Conservation (phyloP, 176 grass and related monocot species). For the Miscanthus lutarioriparius region DNA sequence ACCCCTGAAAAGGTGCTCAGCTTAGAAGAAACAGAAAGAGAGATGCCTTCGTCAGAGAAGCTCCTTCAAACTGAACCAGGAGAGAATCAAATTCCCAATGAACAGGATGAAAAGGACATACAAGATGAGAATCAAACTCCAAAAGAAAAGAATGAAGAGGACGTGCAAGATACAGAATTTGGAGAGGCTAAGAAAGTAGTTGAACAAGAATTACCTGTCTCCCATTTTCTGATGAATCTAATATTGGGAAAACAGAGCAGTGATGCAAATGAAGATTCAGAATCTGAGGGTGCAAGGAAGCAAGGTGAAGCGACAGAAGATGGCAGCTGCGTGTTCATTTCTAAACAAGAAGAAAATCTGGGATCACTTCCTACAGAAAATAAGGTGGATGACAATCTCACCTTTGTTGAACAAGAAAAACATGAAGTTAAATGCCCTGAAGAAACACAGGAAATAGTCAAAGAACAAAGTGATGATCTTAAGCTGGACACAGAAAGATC, state of each 20-base stretch:
- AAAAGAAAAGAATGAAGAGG: slow-evolving; percentile 30
- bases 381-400: slow-evolving; percentile 28
- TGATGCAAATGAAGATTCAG: slow-evolving; percentile 26
- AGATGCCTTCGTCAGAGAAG: slow-evolving; percentile 33
- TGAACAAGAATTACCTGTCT: slow-evolving; percentile 62
- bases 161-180: slow-evolving; percentile 18
- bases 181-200: slow-evolving; percentile 38
- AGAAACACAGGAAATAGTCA: slow-evolving; percentile 31
- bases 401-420: slow-evolving; percentile 34
- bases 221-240: slow-evolving; percentile 57
- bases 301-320: slow-evolving; percentile 46
- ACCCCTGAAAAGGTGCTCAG: slow-evolving; percentile 31
- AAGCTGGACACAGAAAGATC: slow-evolving; percentile 25
- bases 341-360: slow-evolving; percentile 43
- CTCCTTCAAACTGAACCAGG: slow-evolving; percentile 34
- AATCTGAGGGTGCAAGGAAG: slow-evolving; percentile 37
- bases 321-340: background rate
- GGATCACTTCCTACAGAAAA: slow-evolving; percentile 20
- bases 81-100: slow-evolving; percentile 26
- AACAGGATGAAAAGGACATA: slow-evolving; percentile 24
- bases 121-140: slow-evolving; percentile 37
- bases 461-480: slow-evolving; percentile 35
- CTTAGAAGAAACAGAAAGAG: slow-evolving; percentile 35
- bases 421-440: slow-evolving; percentile 35
- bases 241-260: slow-evolving; percentile 54